Evolutionary conservation across 208 protist species (phyloP), one percentile per base, ranked within the genome.

Genomic region (Wallacemonas sp.): DNA sequence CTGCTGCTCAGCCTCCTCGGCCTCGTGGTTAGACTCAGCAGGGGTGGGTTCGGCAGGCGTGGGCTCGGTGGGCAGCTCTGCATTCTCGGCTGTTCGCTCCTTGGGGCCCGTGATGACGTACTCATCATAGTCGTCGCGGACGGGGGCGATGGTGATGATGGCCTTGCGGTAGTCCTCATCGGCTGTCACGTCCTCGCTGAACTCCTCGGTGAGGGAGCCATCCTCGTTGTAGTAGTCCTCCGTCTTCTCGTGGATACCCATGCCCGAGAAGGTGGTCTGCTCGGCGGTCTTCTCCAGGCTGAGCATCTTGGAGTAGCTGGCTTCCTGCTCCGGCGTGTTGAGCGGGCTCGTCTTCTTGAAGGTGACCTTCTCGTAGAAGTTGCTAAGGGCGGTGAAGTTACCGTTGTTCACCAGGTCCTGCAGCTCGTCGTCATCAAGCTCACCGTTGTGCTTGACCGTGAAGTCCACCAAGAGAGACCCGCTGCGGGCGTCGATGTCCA

Each of bases 291-390:
- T 27, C 17, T 58, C 61, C 14, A 60, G 34, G 24, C 52, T 30
- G 44, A 74, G 34, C 49, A 76, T 56, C 26, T 52, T 44, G 19
- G 70, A 69, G 58, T 73, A 85, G 34, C 38, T 65, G 8, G 57
- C 49, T 52, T 76, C 64, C 68, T 88, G 83, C 68, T 80, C 67
- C n/a, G 65, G 39, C 1, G 83, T 90, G 76, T 89, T 92, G 52
- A 92, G 65, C 9, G 80, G 81, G 60, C 60, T 74, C 9, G 83
- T 83, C 71, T 78, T 78, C 61, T 80, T 78, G 58, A 74, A 74
- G 19, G 78, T 87, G 21, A 90, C 66, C 57, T 78, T 81, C 70
- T 90, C 81, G 72, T 90, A 93, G 72, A 85, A 86, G 33, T 62
- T 70, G 34, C 47, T 74, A 33, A 93, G 68, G 19, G 68, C 68